phyloP scores from a whole-genome alignment of 2,329 filamentous ascomycete species.

The Talaromyces marneffei region DNA sequence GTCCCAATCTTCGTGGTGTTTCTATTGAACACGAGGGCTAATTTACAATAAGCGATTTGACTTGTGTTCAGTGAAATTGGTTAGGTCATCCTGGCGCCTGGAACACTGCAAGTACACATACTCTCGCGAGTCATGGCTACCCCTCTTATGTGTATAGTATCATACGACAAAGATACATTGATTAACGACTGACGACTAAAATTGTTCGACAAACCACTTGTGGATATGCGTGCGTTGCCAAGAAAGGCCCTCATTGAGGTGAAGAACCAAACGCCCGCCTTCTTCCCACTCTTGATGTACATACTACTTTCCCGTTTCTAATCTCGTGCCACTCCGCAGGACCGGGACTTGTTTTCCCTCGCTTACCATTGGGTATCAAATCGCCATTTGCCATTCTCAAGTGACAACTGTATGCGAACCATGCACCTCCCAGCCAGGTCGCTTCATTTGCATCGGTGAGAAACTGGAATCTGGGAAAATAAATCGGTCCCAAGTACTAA shows the following conservation, averaged over 20 bases:
- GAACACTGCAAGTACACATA: neutral
- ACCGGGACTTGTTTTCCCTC: neutral
- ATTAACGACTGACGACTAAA: neutral
- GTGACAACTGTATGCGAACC: neutral
- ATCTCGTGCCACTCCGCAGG: constrained; percentile 7
- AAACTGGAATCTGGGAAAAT: neutral
- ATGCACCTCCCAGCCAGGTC: neutral
- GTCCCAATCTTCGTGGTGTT: neutral
- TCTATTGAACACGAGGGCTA: neutral
- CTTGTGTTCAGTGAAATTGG: neutral
- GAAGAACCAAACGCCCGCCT: neutral
- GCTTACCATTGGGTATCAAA: neutral
- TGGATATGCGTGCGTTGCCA: constrained; percentile 1
- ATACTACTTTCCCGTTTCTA: neutral
- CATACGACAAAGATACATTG: neutral
- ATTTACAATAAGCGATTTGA: neutral
- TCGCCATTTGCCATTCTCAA: neutral
- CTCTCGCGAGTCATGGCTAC: neutral
- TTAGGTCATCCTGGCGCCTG: neutral
- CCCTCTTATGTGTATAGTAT: neutral
- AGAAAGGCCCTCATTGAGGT: neutral
- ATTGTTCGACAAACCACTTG: neutral
- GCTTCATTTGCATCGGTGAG: neutral
- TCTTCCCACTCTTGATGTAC: constrained; percentile 3
- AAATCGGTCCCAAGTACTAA: neutral